These are phyloP conservation scores for Calonectria multiphialidica DNA, from an alignment of 2,329 filamentous ascomycete species.

Conservation along the genomic window DNA sequence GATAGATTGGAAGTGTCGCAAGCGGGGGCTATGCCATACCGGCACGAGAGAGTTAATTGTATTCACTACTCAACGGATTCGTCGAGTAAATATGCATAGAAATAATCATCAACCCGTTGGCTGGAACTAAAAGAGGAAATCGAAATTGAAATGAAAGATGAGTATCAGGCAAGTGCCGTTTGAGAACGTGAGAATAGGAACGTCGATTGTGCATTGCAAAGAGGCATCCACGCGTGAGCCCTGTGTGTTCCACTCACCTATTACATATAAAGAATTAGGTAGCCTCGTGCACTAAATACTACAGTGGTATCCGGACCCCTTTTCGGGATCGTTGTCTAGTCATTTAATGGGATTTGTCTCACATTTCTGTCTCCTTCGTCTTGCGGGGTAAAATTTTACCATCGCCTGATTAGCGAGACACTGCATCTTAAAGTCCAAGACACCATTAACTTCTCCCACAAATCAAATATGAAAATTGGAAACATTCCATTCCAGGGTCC, in stretches of 20 bases:
- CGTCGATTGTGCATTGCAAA: neutral
- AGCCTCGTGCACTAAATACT: neutral
- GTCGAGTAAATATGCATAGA: no score
- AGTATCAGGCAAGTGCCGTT: no score
- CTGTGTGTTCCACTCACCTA: neutral
- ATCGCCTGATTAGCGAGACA: neutral
- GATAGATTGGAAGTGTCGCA: no score
- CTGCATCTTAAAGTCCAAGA: neutral
- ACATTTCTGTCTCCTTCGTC: neutral
- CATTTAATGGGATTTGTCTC: slow-evolving; percentile 2
- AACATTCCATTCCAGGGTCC: neutral
- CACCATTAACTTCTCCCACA: neutral
- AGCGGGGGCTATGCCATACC: no score
- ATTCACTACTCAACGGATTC: no score
- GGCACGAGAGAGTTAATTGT: no score
- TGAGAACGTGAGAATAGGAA: neutral
- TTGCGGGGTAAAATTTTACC: neutral
- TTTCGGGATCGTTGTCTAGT: neutral
- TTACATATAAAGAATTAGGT: neutral
- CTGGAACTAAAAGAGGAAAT: no score
- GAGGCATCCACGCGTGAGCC: neutral
- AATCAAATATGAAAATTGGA: neutral
- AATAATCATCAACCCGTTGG: no score
- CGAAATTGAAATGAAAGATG: no score
- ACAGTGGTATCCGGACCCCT: no score